A percentile compares a stretch with the other conserved stretches of the same genome.
phyloP scores from a whole-genome alignment of 495 filamentous ascomycete genomes.

The Hypoxylon cercidicola region DNA sequence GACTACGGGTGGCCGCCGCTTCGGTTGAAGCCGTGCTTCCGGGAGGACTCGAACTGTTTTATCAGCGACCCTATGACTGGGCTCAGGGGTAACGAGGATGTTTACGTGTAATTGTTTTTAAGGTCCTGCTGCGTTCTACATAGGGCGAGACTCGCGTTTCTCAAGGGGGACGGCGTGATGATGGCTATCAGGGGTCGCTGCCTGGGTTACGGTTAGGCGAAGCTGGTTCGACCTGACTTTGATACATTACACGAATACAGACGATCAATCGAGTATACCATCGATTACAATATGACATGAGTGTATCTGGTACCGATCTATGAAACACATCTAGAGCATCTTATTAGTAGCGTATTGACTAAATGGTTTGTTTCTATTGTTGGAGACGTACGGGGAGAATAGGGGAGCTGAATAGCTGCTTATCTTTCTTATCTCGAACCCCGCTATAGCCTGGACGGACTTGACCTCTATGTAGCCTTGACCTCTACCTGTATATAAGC shows the following conservation, averaged over 20 bases:
- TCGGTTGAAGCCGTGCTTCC: constrained; percentile 22
- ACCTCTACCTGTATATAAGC: not conserved
- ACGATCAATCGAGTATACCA: no score
- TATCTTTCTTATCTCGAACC: constrained; percentile 10
- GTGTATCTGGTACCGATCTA: no score
- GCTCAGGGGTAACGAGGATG: not conserved
- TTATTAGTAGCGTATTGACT: no score
- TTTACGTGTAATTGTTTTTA: constrained; percentile 10
- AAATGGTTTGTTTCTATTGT: no score
- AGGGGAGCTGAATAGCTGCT: not conserved
- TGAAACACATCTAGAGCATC: no score
- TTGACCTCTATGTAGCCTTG: not conserved
- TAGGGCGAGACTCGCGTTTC: not conserved
- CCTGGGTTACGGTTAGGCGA: no score
- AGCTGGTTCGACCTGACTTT: no score
- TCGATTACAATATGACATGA: no score
- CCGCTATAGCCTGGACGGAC: not conserved
- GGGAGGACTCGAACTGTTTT: not conserved
- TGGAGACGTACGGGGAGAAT: no score
- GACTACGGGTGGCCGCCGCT: constrained; percentile 71
- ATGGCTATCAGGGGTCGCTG: not conserved
- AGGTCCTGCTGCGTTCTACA: not conserved
- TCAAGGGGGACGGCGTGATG: not conserved
- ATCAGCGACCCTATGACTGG: not conserved
- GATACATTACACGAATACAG: no score